A percentile compares a stretch with the other conserved stretches of the same genome.
Conservation (phyloP, 768 basidiomycete genomes). For the Amanita inopinata region DNA sequence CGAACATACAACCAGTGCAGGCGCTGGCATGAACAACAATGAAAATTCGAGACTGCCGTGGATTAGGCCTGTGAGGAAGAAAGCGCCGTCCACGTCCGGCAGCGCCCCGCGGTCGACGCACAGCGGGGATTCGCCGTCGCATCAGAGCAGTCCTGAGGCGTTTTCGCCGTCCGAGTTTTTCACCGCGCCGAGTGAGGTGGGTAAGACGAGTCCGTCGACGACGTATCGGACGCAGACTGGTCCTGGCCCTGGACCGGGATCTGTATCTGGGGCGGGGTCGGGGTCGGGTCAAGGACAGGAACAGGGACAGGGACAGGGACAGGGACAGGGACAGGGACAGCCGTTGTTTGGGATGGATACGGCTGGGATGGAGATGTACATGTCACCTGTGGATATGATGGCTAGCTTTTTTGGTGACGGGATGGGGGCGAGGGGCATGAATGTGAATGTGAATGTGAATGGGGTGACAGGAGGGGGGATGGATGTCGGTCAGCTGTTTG, state of each 20-base stretch:
- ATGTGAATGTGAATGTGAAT: background rate
- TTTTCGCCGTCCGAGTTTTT: constrained; percentile 62
- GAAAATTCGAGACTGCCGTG: constrained; percentile 56
- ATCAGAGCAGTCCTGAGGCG: constrained; percentile 52
- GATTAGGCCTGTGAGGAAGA: constrained; percentile 83
- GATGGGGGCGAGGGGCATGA: constrained; percentile 23
- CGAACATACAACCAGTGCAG: constrained; percentile 22
- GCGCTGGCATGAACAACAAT: too few relatives aligned
- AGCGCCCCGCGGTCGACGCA: constrained; percentile 25
- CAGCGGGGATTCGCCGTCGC: constrained; percentile 35
- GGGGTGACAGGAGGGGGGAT: background rate
- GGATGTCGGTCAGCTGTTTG: background rate
- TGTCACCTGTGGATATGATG: constrained; percentile 53
- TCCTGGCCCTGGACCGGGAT: constrained; percentile 12
- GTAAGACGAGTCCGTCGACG: constrained; percentile 21
- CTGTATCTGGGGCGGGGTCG: background rate
- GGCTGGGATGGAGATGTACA: constrained; percentile 26
- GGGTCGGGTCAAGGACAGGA: background rate
- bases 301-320: background rate
- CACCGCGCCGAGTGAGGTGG: constrained; percentile 27
- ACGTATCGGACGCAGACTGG: constrained; percentile 15
- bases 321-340: background rate
- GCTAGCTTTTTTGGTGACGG: constrained; percentile 44
- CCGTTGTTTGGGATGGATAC: constrained; percentile 6
- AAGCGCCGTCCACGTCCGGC: constrained; percentile 37